Evolutionary conservation across 148 eudicot genomes (phyloP).

Genomic region (Chenopodium berlandieri): DNA sequence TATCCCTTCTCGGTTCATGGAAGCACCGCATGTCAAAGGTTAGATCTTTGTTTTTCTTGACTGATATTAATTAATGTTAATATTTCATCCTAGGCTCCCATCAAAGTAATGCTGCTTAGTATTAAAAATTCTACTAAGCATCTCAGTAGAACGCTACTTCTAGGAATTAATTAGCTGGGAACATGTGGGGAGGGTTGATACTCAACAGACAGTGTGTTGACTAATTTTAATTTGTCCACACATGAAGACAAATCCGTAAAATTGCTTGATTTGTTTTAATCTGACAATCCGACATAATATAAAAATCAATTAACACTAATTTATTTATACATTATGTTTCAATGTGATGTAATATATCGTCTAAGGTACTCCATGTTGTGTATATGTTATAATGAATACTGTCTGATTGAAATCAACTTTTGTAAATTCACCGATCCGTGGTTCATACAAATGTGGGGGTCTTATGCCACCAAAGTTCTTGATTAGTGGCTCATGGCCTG

Average conservation of each 20-base stretch:
- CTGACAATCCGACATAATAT: neutral
- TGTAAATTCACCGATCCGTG: too few species aligned
- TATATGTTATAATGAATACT: neutral
- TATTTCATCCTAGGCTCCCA: neutral
- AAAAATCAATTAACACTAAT: too few species aligned
- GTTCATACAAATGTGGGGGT: neutral
- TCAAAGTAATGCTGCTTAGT: neutral
- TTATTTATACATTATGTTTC: neutral
- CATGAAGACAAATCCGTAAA: neutral
- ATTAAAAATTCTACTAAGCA: neutral
- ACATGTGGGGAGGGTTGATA: neutral
- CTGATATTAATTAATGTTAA: neutral
- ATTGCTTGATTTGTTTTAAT: neutral
- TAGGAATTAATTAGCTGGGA: neutral
- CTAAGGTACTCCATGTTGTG: neutral
- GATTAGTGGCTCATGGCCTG: neutral
- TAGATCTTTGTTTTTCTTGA: neutral
- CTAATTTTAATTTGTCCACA: neutral
- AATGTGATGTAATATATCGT: neutral
- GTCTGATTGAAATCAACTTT: neutral
- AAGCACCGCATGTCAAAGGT: constrained; percentile 6
- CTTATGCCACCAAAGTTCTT: neutral
- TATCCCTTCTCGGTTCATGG: neutral
- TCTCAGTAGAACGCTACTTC: neutral
- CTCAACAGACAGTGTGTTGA: neutral